phyloP scores from a whole-genome alignment of 805 yeast genomes.

The Metschnikowia gruessii region DNA sequence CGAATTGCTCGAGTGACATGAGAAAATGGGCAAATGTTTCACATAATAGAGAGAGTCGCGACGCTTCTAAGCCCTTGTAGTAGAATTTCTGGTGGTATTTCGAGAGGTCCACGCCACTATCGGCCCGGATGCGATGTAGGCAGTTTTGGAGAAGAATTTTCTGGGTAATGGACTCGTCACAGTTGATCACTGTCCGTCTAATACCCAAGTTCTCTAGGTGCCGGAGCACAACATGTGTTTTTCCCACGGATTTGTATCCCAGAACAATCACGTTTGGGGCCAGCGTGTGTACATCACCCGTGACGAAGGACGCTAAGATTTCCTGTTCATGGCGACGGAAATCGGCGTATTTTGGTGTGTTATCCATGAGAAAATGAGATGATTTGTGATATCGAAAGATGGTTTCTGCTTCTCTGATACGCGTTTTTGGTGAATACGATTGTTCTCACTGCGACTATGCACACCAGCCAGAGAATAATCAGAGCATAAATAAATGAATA shows the following conservation, averaged over 20 bases:
- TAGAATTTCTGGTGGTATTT: constrained; percentile 21
- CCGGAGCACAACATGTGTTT: constrained; percentile 36
- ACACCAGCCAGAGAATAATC: too few species aligned
- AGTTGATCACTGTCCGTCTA: constrained; percentile 32
- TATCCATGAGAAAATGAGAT: background rate
- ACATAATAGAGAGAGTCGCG: constrained; percentile 31
- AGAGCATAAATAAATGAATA: too few species aligned
- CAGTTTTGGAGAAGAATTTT: constrained; percentile 43
- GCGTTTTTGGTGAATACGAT: too few species aligned
- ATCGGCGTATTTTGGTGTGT: constrained; percentile 6
- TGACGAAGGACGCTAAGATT: constrained; percentile 35
- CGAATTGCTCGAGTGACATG: constrained; percentile 39
- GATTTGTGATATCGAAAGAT: background rate
- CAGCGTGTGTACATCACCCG: constrained; percentile 25
- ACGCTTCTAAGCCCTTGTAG: constrained; percentile 26
- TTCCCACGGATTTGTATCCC: constrained; percentile 51
- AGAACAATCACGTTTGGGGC: constrained; percentile 42
- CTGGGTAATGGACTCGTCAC: constrained; percentile 45
- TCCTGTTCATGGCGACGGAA: constrained; percentile 33
- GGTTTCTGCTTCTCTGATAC: background rate
- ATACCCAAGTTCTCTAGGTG: constrained; percentile 31
- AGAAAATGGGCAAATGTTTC: constrained; percentile 43
- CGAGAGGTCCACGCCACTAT: constrained; percentile 31
- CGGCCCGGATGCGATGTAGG: constrained; percentile 35
- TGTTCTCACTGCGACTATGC: too few species aligned